phyloP scores from a whole-genome alignment of 2,329 filamentous ascomycete genomes.

The Aspergillus aculeatus region DNA sequence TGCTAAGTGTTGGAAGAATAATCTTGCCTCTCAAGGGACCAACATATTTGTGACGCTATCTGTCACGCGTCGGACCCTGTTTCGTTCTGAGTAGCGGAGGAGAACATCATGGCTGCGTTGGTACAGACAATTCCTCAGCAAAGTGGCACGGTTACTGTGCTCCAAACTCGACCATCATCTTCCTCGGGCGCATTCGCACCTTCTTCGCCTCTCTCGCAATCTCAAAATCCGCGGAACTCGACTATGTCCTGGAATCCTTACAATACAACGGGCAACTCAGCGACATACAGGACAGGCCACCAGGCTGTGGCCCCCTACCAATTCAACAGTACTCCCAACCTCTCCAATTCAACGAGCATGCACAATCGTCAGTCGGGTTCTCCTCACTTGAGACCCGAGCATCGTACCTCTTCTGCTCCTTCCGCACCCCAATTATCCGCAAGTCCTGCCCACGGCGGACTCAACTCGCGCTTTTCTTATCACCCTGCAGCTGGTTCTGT shows the following conservation, averaged over 20 bases:
- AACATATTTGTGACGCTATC: conserved; percentile 18
- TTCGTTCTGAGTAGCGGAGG: conserved; percentile 20
- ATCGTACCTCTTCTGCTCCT: conserved; percentile 55
- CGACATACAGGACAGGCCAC: conserved; percentile 50
- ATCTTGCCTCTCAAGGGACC: conserved; percentile 11
- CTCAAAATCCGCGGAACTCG: conserved; percentile 42
- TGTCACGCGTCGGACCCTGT: conserved; percentile 22
- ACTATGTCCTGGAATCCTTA: conserved; percentile 44
- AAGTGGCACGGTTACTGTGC: conserved; percentile 69
- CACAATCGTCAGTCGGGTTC: conserved; percentile 55
- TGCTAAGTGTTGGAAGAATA: conserved; percentile 10
- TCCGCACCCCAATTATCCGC: conserved; percentile 43
- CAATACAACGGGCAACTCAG: conserved; percentile 38
- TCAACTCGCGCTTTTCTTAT: conserved; percentile 39
- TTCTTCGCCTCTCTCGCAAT: conserved; percentile 31
- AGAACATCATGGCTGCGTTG: conserved; percentile 73
- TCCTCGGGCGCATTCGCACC: conserved; percentile 57
- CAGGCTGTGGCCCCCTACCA: conserved; percentile 74
- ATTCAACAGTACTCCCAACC: conserved; percentile 68
- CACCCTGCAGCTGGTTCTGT: conserved; percentile 54
- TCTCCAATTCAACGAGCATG: conserved; percentile 52
- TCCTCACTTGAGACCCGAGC: conserved; percentile 57
- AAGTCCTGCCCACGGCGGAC: conserved; percentile 29
- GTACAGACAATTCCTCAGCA: conserved; percentile 79
- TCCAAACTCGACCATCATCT: conserved; percentile 69